Evolutionary conservation across 2,329 filamentous ascomycete species (phyloP).

Genomic region (Microcyclosporella mali): DNA sequence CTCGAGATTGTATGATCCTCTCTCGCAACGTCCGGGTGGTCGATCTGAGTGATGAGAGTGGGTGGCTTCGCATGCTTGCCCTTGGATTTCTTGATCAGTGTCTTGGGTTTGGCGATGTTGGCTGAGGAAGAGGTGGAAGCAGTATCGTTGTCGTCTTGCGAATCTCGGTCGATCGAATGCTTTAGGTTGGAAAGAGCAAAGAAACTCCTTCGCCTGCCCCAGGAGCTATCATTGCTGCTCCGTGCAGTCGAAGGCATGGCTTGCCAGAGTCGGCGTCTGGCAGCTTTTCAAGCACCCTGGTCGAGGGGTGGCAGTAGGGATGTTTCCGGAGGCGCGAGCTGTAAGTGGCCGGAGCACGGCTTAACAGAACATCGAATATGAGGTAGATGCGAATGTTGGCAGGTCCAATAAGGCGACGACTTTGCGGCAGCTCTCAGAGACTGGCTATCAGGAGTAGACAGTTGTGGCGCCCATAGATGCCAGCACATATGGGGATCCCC

Average conservation of each 20-base stretch:
- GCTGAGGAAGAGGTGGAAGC: not conserved
- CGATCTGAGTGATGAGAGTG: constrained; percentile 15
- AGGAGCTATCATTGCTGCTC: constrained; percentile 27
- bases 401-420: too few relatives aligned
- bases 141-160: constrained; percentile 8
- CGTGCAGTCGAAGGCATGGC: constrained; percentile 16
- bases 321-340: too few relatives aligned
- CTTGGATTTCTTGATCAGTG: constrained; percentile 23
- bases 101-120: constrained; percentile 11
- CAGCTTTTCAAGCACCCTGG: too few relatives aligned
- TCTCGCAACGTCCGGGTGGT: constrained; percentile 21
- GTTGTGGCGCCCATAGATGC: too few relatives aligned
- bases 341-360: not conserved
- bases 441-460: too few relatives aligned
- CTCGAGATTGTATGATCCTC: constrained; percentile 17
- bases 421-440: too few relatives aligned
- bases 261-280: constrained; percentile 1
- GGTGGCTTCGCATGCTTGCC: constrained; percentile 19
- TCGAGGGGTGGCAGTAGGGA: too few relatives aligned
- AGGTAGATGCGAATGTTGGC: too few relatives aligned
- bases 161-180: constrained; percentile 16
- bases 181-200: constrained; percentile 29
- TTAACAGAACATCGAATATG: constrained; percentile 1
- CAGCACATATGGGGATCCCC: too few relatives aligned
- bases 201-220: constrained; percentile 28